These are phyloP conservation scores for Aspergillus incahuasiensis DNA, from an alignment of 495 filamentous ascomycete species.

Conservation along the genomic window DNA sequence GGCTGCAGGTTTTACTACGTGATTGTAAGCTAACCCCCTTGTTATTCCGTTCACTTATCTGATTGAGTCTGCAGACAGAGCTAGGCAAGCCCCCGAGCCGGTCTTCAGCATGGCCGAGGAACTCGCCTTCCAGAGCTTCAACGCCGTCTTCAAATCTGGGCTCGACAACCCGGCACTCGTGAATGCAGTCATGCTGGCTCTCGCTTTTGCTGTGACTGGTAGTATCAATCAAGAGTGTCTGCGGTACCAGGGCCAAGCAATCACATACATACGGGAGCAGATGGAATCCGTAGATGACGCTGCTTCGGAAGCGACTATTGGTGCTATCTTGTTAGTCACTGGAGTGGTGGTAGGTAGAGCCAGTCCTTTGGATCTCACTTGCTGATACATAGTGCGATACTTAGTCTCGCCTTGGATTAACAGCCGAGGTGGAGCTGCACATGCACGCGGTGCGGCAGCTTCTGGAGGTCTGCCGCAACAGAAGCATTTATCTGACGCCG, in stretches of 20 bases:
- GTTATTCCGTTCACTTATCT: background rate
- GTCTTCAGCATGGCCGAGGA: constrained; percentile 32
- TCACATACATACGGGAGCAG: constrained; percentile 29
- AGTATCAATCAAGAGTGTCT: constrained; percentile 26
- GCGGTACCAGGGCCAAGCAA: constrained; percentile 26
- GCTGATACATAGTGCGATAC: background rate
- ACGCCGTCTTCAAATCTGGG: constrained; percentile 26
- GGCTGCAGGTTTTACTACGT: constrained; percentile 24
- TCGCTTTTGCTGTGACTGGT: constrained; percentile 21
- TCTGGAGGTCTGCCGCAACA: constrained; percentile 22
- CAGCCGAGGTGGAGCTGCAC: constrained; percentile 29
- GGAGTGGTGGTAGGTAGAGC: constrained; percentile 29
- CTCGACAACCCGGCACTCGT: constrained; percentile 31
- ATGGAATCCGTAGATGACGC: constrained; percentile 22
- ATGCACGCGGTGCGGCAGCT: constrained; percentile 33
- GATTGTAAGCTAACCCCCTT: constrained; percentile 20
- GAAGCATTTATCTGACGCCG: constrained; percentile 26
- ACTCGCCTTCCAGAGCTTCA: constrained; percentile 32
- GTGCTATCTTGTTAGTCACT: constrained; percentile 35
- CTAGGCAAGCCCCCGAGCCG: constrained; percentile 23
- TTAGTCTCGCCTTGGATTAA: constrained; percentile 30
- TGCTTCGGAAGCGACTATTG: constrained; percentile 32
- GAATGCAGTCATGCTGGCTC: constrained; percentile 34
- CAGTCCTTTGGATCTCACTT: no score
- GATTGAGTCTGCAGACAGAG: constrained; percentile 8